Percentiles rank a stretch among this genome's conserved stretches.
phyloP scores from a whole-genome alignment of 495 filamentous ascomycete species.

The Copromyces sp. region DNA sequence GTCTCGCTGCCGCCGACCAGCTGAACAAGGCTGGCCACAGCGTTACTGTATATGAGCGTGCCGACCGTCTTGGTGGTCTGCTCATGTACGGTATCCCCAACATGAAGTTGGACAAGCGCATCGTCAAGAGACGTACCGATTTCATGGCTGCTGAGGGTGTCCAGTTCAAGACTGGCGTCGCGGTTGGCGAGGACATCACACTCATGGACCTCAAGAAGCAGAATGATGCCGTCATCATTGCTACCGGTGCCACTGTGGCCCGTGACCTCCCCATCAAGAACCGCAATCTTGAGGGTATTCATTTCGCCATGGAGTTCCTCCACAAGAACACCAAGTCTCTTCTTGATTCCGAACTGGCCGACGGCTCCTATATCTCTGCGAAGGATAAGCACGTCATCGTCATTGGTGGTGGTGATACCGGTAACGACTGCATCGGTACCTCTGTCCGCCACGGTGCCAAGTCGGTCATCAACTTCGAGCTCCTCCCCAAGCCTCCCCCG shows the following conservation, averaged over 20 bases:
- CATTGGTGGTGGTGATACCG: conserved; percentile 97
- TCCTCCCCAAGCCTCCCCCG: conserved; percentile 87
- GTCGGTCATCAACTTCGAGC: conserved; percentile 94
- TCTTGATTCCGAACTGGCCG: conserved; percentile 80
- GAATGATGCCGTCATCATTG: conserved; percentile 84
- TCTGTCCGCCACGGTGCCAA: conserved; percentile 96
- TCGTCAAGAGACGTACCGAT: conserved; percentile 92
- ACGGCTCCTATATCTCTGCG: conserved; percentile 88
- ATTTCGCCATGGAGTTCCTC: conserved; percentile 98
- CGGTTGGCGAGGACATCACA: conserved; percentile 71
- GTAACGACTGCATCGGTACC: conserved; percentile 98
- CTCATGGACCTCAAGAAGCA: conserved; percentile 64
- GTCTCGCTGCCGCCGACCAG: conserved; percentile 88
- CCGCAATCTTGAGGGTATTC: conserved; percentile 85
- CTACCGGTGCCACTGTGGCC: conserved; percentile 94
- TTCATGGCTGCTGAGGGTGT: conserved; percentile 93
- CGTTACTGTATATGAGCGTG: conserved; percentile 92
- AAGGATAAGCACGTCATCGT: conserved; percentile 96
- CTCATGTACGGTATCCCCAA: conserved; percentile 99
- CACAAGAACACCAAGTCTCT: conserved; percentile 98
- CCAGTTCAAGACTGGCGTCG: conserved; percentile 64
- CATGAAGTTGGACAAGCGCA: conserved; percentile 99
- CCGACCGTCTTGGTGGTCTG: conserved; percentile 85
- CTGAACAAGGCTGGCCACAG: conserved; percentile 87
- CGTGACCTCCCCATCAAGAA: conserved; percentile 90